Evolutionary conservation across 805 yeast genomes (phyloP).

Genomic region (Candida saitoana): DNA sequence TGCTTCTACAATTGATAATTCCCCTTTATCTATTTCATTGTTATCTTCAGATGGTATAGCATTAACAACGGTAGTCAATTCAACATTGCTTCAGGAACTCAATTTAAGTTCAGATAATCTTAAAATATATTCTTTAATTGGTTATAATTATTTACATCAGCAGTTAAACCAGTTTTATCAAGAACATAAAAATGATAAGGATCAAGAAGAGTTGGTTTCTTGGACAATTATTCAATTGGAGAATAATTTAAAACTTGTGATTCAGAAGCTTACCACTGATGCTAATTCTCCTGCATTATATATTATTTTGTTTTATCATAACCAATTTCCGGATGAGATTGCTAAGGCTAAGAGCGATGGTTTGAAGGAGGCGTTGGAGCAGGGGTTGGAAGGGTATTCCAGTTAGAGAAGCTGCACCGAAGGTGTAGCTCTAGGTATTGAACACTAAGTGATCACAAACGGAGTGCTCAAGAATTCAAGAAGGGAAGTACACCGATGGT

Average conservation of each 20-base stretch:
- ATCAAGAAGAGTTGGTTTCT: conserved; percentile 9
- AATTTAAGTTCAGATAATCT: conserved; percentile 24
- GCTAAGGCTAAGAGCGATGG: conserved; percentile 36
- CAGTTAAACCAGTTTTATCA: conserved; percentile 6
- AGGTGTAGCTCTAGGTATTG: neutral
- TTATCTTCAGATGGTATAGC: conserved; percentile 37
- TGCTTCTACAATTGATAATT: conserved; percentile 7
- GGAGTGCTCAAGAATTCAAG: too few relatives aligned
- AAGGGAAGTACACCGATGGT: too few relatives aligned
- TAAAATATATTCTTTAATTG: conserved; percentile 33
- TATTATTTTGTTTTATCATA: conserved; percentile 30
- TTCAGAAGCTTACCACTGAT: conserved; percentile 13
- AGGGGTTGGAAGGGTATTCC: conserved; percentile 34
- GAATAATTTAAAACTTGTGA: conserved; percentile 21
- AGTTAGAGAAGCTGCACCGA: neutral
- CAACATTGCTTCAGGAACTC: conserved; percentile 10
- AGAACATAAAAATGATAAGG: neutral
- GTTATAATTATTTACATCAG: conserved; percentile 23
- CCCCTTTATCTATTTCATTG: conserved; percentile 30
- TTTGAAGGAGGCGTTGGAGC: conserved; percentile 23
- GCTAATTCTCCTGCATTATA: conserved; percentile 13
- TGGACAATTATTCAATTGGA: conserved; percentile 33
- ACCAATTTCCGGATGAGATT: conserved; percentile 23
- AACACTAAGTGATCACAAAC: too few relatives aligned
- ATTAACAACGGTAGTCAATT: conserved; percentile 31